Conservation (phyloP, 116 monocot genomes). For the Phalaenopsis hybrid region DNA sequence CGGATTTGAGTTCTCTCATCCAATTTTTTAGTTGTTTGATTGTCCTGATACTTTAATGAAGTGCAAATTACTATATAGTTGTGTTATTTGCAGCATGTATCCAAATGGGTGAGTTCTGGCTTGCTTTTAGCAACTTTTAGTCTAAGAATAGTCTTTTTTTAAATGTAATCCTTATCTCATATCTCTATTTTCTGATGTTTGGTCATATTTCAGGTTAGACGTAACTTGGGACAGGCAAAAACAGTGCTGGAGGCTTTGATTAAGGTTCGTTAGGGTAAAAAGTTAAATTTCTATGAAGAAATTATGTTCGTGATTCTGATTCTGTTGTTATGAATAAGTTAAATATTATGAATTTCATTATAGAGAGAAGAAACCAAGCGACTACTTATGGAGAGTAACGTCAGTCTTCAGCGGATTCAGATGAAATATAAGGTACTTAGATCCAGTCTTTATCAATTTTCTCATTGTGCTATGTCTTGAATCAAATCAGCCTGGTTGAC, state of each 20-base stretch:
- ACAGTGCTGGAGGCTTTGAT: constrained; percentile 63
- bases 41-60: neutral
- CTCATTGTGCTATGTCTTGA: neutral
- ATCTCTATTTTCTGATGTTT: neutral
- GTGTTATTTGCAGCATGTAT: neutral
- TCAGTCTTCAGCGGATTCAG: constrained; percentile 69
- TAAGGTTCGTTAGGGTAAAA: constrained; percentile 41
- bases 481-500: neutral
- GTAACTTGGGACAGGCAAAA: constrained; percentile 67
- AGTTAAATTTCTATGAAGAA: neutral
- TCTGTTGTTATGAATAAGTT: neutral
- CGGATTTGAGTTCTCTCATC: neutral
- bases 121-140: neutral
- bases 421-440: constrained; percentile 76
- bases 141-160: neutral
- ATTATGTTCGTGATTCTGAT: neutral
- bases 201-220: constrained; percentile 42
- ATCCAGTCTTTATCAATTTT: neutral
- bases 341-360: constrained; percentile 2
- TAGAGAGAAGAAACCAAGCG: constrained; percentile 97
- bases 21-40: neutral
- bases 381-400: constrained; percentile 63
- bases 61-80: neutral
- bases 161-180: neutral
- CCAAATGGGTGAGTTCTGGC: neutral